phyloP scores from a whole-genome alignment of 805 yeast species.

The Kodamaea sagamina region DNA sequence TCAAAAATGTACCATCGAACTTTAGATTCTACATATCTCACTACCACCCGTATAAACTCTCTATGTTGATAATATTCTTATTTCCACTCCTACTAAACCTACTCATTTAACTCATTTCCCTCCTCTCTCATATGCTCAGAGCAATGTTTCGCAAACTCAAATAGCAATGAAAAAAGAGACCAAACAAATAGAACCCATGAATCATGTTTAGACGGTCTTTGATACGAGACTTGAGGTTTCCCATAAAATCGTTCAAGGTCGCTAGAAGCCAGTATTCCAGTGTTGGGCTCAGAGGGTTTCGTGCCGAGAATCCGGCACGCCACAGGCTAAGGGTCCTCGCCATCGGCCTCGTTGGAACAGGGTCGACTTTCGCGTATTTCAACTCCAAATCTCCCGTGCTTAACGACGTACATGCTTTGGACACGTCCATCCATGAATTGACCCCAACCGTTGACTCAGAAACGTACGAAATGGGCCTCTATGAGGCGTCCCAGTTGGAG shows the following conservation, averaged over 20 bases:
- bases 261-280: constrained; percentile 3
- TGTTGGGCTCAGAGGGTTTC: background rate
- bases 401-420: constrained; percentile 34
- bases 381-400: background rate
- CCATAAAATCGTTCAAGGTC: background rate
- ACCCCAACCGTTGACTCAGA: constrained; percentile 52
- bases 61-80: too few relatives aligned
- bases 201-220: constrained; percentile 8
- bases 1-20: too few relatives aligned
- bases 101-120: too few relatives aligned
- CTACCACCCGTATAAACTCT: too few relatives aligned
- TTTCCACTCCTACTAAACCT: too few relatives aligned
- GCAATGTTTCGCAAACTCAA: constrained; percentile 4
- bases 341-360: constrained; percentile 7
- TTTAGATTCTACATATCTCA: too few relatives aligned
- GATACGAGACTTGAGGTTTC: constrained; percentile 8
- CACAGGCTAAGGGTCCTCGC: background rate
- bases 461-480: constrained; percentile 71
- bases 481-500: constrained; percentile 59
- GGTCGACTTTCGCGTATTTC: constrained; percentile 1
- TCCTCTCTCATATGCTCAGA: background rate
- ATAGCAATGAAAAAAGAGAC: constrained; percentile 2
- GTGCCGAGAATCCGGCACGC: background rate
- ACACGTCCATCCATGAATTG: constrained; percentile 40
- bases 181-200: background rate